Base-by-base conservation (phyloP, 805 yeast species). In the Yamadazyma ubonensis region DNA sequence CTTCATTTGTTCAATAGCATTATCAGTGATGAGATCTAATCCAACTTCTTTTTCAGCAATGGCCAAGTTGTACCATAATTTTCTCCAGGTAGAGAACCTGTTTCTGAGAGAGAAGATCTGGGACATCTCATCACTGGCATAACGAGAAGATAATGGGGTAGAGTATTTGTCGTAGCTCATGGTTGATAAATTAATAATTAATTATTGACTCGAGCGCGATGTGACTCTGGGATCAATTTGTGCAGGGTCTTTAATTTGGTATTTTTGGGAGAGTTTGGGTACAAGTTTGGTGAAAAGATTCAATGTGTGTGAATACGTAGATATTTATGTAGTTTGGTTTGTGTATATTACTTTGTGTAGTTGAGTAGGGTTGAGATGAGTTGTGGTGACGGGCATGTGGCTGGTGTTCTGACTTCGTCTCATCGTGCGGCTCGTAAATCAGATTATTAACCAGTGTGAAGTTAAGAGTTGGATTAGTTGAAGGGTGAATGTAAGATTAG, bases 101-200 rank as follows among this genome's bases (percentile, higher is more conserved):
- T 86, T 93, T 70, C 96, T 81, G 58, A 85, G 66, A 33, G 98
- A 91, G 75, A 93, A 93, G 58, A 93, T 76, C 52, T 77, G 73
- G 45, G 96, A 83, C 99, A 93, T 93, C 73, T 93, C 99, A 59
- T 86, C 90, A 50, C 96, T 86, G 43, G 99, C 99, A 70, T 93
- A 93, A 72, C 99, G 83, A 42, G 97, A 84, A 42, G 98, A 87
- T 50, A 93, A 73, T 28, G 99, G 99, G 17, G 98, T 91, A 38
- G 87, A 66, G 71, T 91, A 91, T 48, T 81, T 78, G 65, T 91
- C 97, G 67, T 61, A 51, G 68, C 67, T 63, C 26, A 15, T 31
- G 35, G 20, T 26, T 31, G 30, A 23, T 10, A 31, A 21, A 17
- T 30, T 16, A 26, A 42, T 27, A 25, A 23, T 23, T 33, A 25